These are phyloP conservation scores for Acanthochlamys bracteata DNA, from an alignment of 106 monocot genomes.

Conservation along the genomic window DNA sequence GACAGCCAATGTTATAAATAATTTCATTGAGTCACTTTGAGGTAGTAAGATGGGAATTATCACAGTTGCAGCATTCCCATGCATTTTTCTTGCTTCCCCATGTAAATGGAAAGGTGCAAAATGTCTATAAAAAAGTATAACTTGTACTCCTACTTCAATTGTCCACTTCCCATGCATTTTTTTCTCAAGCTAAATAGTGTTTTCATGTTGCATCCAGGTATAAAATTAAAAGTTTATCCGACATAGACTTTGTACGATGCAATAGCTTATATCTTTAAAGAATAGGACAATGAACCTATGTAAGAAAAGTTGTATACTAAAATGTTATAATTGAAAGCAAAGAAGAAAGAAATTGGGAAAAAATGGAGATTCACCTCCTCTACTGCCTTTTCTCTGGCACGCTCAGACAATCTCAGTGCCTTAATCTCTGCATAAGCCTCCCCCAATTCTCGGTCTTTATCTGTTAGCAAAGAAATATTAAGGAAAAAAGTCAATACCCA, in stretches of 20 bases:
- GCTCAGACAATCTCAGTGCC: constrained; percentile 79
- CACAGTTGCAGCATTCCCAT: too few relatives aligned
- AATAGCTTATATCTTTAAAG: not conserved
- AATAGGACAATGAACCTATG: not conserved
- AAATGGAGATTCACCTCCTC: constrained; percentile 58
- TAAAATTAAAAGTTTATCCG: not conserved
- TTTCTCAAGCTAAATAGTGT: too few relatives aligned
- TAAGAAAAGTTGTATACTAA: not conserved
- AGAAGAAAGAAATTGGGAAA: not conserved
- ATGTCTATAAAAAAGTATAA: too few relatives aligned
- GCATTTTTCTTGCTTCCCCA: too few relatives aligned
- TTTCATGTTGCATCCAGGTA: not conserved
- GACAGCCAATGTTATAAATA: too few relatives aligned
- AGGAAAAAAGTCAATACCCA: not conserved
- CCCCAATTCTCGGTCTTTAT: constrained; percentile 86
- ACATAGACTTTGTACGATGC: not conserved
- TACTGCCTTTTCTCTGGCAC: constrained; percentile 82
- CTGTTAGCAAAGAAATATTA: constrained; percentile 15
- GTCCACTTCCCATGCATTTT: too few relatives aligned
- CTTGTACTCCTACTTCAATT: too few relatives aligned
- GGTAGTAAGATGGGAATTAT: too few relatives aligned
- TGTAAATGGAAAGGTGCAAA: too few relatives aligned
- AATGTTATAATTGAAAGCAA: not conserved
- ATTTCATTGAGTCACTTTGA: too few relatives aligned
- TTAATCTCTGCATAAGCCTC: constrained; percentile 91